Evolutionary conservation across 2,329 filamentous ascomycete genomes (phyloP), one percentile per base, ranked within the genome.

Genomic region (Emergomyces pasteurianus): DNA sequence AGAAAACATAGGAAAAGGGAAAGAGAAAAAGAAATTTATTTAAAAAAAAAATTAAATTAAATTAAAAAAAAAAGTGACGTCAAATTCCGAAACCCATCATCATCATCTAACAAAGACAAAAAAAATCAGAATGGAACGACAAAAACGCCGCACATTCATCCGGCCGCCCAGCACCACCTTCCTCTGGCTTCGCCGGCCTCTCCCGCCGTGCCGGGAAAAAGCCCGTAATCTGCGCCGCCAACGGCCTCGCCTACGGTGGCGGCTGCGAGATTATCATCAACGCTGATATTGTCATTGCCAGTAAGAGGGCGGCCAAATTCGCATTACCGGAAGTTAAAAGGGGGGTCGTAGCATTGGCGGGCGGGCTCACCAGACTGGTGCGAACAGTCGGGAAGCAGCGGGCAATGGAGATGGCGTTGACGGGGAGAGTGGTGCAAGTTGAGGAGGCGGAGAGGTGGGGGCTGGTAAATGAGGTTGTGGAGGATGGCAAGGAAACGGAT

Each of bases 191-290:
- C 61, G 75, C 71, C 40, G 75, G 74, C 0, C 71, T 80, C 7
- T 77, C 77, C 18, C 73, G 74, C 18, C 74, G 78, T 31, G 68
- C 67, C 9, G 77, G 78, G n/a, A 72, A 72, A 52, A 92, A 92
- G 68, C 89, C 89, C 2, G 78, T 92, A 49, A 80, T 92, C 23
- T 86, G 84, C 3, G 89, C 89, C 0, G 85, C 92, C 26, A 89
- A 90, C 68, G 89, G 89, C 0, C 76, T 89, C 16, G 88, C 86
- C 61, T 80, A 89, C 46, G 89, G 89, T 49, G 89, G 89, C 49
- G 89, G 88, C 1, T 84, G 87, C 73, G 89, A 92, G 76, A 90
- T 91, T 75, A 81, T 84, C 21, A 77, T 88, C 61, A 90, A 90
- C 72, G 81, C 80, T 60, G 89, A 92, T 74, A 73, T 92, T 60